A percentile compares a stretch with the other conserved stretches of the same genome.
Conservation (phyloP, 2,329 filamentous ascomycete species). For the Fusarium begoniae region DNA sequence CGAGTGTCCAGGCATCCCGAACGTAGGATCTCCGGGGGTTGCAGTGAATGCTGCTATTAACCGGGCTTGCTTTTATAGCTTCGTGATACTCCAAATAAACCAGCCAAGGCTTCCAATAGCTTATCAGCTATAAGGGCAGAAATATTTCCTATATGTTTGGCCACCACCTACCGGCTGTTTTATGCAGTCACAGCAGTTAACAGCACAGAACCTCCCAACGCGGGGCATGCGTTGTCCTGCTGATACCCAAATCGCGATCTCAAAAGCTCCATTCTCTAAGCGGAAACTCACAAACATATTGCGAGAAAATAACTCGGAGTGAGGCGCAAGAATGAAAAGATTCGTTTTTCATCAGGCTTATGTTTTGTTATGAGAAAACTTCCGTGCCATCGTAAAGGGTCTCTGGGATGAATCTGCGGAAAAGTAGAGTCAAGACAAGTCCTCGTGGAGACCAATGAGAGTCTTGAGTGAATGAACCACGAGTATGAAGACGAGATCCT, state of each 20-base stretch:
- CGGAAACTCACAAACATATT: accelerated
- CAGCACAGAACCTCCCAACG: too few species aligned
- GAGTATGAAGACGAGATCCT: too few species aligned
- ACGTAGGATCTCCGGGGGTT: accelerated
- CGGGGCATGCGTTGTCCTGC: accelerated
- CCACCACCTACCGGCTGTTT: accelerated
- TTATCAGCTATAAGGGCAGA: accelerated
- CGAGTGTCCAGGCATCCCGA: too few species aligned
- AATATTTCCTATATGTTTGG: accelerated
- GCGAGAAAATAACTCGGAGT: not conserved
- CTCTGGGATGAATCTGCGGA: not conserved
- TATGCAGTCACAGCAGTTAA: accelerated
- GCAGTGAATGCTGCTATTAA: accelerated
- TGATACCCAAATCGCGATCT: too few species aligned
- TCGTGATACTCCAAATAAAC: too few species aligned
- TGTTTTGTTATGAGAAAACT: accelerated
- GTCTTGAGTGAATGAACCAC: too few species aligned
- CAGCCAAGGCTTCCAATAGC: too few species aligned
- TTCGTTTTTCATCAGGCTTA: accelerated
- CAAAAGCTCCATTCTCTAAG: accelerated
- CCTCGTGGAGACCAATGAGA: not conserved
- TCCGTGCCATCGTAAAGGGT: not conserved
- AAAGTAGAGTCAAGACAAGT: not conserved
- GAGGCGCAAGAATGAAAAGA: not conserved
- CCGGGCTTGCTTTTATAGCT: too few species aligned